These are phyloP conservation scores for Calocybe cyanea DNA, from an alignment of 768 basidiomycete species.

Conservation along the genomic window DNA sequence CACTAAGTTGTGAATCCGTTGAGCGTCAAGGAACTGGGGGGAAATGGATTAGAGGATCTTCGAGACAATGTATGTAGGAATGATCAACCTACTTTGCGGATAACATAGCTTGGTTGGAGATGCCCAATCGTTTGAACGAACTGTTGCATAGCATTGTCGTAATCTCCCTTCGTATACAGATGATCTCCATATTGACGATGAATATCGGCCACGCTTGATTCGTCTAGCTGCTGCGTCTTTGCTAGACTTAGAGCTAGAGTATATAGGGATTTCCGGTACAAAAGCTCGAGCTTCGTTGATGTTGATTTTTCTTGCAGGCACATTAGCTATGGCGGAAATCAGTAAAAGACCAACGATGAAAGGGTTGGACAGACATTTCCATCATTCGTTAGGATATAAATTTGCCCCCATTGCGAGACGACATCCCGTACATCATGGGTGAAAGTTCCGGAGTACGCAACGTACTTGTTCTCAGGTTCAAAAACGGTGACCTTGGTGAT, in stretches of 20 bases:
- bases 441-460: constrained; percentile 81
- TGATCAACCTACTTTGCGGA: constrained; percentile 70
- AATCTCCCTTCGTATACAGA: constrained; percentile 86
- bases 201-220: constrained; percentile 78
- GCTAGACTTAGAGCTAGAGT: constrained; percentile 80
- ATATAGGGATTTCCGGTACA: constrained; percentile 80
- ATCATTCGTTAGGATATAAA: constrained; percentile 77
- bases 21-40: constrained; percentile 90
- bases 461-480: constrained; percentile 88
- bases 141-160: constrained; percentile 90
- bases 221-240: constrained; percentile 70
- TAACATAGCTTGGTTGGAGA: constrained; percentile 92
- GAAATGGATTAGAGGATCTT: background rate
- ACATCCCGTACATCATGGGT: constrained; percentile 81
- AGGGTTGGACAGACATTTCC: constrained; percentile 52
- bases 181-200: constrained; percentile 89
- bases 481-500: constrained; percentile 82
- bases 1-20: constrained; percentile 91
- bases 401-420: constrained; percentile 74
- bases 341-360: background rate
- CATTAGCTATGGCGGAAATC: constrained; percentile 40
- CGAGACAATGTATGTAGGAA: background rate
- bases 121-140: constrained; percentile 88
- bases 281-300: constrained; percentile 77
- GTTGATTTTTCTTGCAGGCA: constrained; percentile 78